Percentiles rank a stretch among this genome's conserved stretches.
Evolutionary conservation across 2,329 filamentous ascomycete species (phyloP).

Genomic region (Aspergillus ustus): DNA sequence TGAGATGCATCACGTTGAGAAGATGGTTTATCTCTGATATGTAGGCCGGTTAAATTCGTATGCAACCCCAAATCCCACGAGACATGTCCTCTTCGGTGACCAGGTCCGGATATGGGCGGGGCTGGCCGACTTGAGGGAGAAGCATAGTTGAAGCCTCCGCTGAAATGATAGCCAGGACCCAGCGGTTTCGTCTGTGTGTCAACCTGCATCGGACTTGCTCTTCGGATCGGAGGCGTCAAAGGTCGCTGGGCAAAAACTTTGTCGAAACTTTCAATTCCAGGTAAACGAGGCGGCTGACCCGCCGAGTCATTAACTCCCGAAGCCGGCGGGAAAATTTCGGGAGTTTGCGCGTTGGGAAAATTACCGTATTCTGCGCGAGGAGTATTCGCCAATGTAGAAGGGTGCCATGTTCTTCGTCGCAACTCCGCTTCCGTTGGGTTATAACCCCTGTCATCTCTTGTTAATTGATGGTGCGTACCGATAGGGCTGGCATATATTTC

Average conservation of each 20-base stretch:
- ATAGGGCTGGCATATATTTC: conserved; percentile 71
- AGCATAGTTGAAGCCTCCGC: conserved; percentile 40
- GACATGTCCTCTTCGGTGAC: conserved; percentile 51
- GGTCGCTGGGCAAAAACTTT: conserved; percentile 66
- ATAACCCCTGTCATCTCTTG: conserved; percentile 39
- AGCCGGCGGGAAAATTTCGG: conserved; percentile 64
- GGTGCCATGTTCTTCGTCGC: conserved; percentile 89
- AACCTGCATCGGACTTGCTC: conserved; percentile 76
- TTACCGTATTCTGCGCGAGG: conserved; percentile 71
- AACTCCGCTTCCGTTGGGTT: conserved; percentile 70
- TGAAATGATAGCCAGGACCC: conserved; percentile 34
- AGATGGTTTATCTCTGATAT: conserved; percentile 43
- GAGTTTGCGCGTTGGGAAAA: conserved; percentile 74
- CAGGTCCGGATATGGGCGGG: conserved; percentile 49
- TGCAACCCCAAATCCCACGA: conserved; percentile 55
- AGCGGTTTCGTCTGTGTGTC: conserved; percentile 57
- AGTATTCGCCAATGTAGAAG: conserved; percentile 67
- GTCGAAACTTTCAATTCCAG: conserved; percentile 91
- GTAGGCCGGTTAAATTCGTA: conserved; percentile 49
- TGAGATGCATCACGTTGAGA: conserved; percentile 42
- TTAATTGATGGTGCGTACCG: conserved; percentile 59
- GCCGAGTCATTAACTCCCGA: conserved; percentile 57
- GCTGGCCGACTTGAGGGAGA: conserved; percentile 42
- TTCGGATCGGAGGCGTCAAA: conserved; percentile 65
- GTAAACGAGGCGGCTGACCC: conserved; percentile 70